These are phyloP conservation scores for Stachybotrys elegans DNA, from an alignment of 2,329 filamentous ascomycete genomes.

Conservation along the genomic window DNA sequence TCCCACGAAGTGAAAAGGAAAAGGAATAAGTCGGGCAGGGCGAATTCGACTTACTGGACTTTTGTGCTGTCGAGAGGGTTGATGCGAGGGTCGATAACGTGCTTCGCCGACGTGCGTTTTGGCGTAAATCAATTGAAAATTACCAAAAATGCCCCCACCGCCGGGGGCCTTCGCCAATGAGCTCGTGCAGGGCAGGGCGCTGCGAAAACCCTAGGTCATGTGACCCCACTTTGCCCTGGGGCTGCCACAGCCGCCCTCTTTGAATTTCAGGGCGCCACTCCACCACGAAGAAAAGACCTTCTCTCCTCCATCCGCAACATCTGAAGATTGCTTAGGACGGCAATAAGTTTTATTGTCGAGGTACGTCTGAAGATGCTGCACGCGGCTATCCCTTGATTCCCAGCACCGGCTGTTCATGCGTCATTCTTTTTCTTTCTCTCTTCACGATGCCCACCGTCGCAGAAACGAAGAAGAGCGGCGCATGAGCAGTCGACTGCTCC, in stretches of 20 bases:
- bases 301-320: slow-evolving; percentile 33
- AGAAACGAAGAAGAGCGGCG: no score
- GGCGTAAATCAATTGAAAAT: slow-evolving; percentile 5
- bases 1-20: slow-evolving; percentile 20
- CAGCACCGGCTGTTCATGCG: no score
- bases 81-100: slow-evolving; percentile 16
- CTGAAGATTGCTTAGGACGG: slow-evolving; percentile 60
- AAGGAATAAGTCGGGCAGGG: slow-evolving; percentile 14
- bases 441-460: background rate
- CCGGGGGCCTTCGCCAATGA: background rate
- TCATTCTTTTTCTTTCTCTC: background rate
- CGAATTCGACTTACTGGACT: slow-evolving; percentile 23
- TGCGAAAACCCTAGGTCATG: slow-evolving; percentile 23
- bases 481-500: no score
- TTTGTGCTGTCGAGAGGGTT: slow-evolving; percentile 22
- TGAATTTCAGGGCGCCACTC: slow-evolving; percentile 25
- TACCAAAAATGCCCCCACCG: slow-evolving; percentile 2
- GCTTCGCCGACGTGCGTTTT: slow-evolving; percentile 9
- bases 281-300: slow-evolving; percentile 7
- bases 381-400: slow-evolving; percentile 1
- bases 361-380: slow-evolving; percentile 53
- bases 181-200: slow-evolving; percentile 11
- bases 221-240: slow-evolving; percentile 22
- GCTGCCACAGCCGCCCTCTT: no score
- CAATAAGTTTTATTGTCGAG: slow-evolving; percentile 56